Percentiles rank a stretch among this genome's conserved stretches.
These are phyloP conservation scores for Dacryopinax primogenitus DNA, from an alignment of 768 basidiomycete species.

Conservation along the genomic window DNA sequence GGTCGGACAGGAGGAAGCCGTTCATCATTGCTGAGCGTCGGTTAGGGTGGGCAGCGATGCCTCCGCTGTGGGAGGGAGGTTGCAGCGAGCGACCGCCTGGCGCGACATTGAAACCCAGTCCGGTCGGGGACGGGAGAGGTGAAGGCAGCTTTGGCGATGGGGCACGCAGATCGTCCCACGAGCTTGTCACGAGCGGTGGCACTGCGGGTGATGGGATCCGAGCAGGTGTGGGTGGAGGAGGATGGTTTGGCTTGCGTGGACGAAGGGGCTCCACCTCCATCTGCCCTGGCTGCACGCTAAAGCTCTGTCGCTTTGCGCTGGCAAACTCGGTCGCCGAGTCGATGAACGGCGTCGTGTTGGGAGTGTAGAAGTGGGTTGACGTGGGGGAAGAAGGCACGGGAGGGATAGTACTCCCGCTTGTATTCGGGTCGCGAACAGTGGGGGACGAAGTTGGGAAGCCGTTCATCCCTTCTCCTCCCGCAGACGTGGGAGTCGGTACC, in stretches of 20 bases:
- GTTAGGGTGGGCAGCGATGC: not conserved
- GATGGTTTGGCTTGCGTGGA: not conserved
- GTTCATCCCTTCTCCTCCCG: not conserved
- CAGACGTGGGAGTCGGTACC: slow-evolving; percentile 11
- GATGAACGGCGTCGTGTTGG: slow-evolving; percentile 1
- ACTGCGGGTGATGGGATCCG: not conserved
- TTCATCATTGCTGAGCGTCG: slow-evolving; percentile 1
- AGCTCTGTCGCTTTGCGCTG: not conserved
- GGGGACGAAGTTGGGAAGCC: not conserved
- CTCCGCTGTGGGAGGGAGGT: not conserved
- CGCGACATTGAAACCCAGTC: not conserved
- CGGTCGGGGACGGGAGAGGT: slow-evolving; percentile 17
- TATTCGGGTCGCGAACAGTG: not conserved
- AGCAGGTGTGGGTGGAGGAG: not conserved
- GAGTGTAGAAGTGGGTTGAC: slow-evolving; percentile 6
- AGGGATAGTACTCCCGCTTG: not conserved
- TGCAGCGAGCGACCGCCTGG: not conserved
- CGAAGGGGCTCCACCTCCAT: not conserved
- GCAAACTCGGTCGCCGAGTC: slow-evolving; percentile 1
- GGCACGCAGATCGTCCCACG: not conserved
- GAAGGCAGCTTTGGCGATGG: slow-evolving; percentile 14
- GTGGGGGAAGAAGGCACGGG: not conserved
- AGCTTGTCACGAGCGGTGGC: slow-evolving; percentile 1
- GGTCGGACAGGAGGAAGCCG: slow-evolving; percentile 3
- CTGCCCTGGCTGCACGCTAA: not conserved